Conservation (phyloP, 192 early-diverging fungal genomes). For the Diversispora epigaea region DNA sequence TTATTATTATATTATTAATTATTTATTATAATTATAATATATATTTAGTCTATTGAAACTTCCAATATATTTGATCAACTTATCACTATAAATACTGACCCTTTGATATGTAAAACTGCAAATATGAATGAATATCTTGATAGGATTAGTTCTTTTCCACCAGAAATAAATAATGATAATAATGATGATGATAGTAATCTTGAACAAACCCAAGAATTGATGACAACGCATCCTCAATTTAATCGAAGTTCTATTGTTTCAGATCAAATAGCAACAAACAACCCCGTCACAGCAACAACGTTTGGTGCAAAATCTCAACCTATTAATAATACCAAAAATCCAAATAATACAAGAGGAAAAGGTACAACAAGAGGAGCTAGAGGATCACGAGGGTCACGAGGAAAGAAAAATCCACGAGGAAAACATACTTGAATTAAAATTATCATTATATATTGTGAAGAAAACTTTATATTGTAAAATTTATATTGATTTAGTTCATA, state of each 20-base stretch:
- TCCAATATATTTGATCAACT: not conserved
- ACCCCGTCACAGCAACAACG: not conserved
- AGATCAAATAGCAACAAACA: not conserved
- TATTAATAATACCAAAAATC: not conserved
- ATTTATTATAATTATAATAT: too few species aligned
- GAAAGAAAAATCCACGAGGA: not conserved
- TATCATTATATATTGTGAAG: too few species aligned
- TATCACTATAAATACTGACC: not conserved
- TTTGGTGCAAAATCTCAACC: not conserved
- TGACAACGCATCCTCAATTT: not conserved
- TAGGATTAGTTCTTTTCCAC: not conserved
- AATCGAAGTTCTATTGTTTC: not conserved
- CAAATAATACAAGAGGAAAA: not conserved
- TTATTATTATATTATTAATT: not conserved
- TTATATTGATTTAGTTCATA: too few species aligned
- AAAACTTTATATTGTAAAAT: too few species aligned
- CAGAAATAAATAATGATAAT: not conserved
- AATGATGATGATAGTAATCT: not conserved
- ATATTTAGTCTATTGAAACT: not conserved
- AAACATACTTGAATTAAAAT: too few species aligned
- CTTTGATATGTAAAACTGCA: not conserved
- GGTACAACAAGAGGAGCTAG: not conserved
- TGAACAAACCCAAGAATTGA: not conserved
- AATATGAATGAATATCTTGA: conserved; percentile 16
- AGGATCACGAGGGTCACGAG: not conserved